Evolutionary conservation across 768 basidiomycete genomes (phyloP), one percentile per base, ranked within the genome.

Genomic region (Lactarius indigo): DNA sequence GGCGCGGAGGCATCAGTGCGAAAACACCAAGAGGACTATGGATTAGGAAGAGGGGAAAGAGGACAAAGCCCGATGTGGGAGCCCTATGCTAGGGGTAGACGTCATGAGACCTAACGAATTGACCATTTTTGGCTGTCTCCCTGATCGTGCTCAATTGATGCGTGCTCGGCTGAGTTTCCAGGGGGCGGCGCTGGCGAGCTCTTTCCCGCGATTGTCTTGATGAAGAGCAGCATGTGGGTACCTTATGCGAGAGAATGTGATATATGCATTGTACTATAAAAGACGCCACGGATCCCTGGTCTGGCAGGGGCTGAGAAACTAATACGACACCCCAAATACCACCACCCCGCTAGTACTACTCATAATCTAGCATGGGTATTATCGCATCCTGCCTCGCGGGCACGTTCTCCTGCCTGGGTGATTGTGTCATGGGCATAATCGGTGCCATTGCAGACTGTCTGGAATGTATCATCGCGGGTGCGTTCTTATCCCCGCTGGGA

Each of bases 391-490:
- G 70, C 39, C 9, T 70, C 37, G 9, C 26, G n/a, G 64, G 64
- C 18, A 61, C 47, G 15, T 76, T 83, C 65, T 72, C 70, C 61
- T 83, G 83, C 65, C 79, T 83, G 39, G 82, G 79, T 6, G 82
- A 75, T 20, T 72, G 73, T 13, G 73, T 84, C 55, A 79, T 82
- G 74, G 70, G 73, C 18, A 73, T 82, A 57, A 70, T 83, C 7
- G 72, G 69, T 17, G 61, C 72, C 26, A 78, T 84, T 42, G 80
- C 78, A 13, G 79, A 77, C 4, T 82, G 80, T 59, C 42, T 84
- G 30, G 81, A 82, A 72, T 82, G 82, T 62, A 79, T 84, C 23
- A 75, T 85, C 52, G 79, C 73, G 52, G 77, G 83, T 82, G 64
- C 57, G 60, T 37, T 20, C 18, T 20, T 12, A 9, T 33, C 15